Evolutionary conservation across 306 rosid species (phyloP).

Genomic region (Acacia confusa): DNA sequence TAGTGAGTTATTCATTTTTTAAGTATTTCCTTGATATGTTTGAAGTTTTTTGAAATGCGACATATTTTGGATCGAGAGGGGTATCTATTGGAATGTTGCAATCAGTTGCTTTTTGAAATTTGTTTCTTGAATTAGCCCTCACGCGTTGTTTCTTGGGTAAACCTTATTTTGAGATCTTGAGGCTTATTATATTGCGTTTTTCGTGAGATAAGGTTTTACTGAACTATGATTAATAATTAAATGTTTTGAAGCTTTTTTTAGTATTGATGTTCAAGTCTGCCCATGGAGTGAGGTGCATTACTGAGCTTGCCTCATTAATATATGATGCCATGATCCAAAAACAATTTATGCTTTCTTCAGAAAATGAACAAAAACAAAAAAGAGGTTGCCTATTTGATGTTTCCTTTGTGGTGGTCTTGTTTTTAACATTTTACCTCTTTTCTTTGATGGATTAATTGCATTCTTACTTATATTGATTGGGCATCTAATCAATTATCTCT

Average conservation of each 20-base stretch:
- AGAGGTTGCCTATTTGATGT: constrained; percentile 1
- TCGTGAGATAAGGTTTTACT: too few relatives aligned
- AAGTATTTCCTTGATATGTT: background rate
- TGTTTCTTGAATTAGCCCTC: constrained; percentile 15
- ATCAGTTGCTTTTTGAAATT: constrained; percentile 6
- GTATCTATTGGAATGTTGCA: background rate
- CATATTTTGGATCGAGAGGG: background rate
- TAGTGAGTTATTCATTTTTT: background rate
- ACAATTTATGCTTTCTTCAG: too few relatives aligned
- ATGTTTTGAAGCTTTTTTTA: background rate
- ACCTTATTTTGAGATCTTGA: background rate
- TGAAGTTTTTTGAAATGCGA: background rate
- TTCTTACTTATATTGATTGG: constrained; percentile 8
- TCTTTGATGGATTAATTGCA: background rate
- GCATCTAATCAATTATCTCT: constrained; percentile 2
- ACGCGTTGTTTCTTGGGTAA: background rate
- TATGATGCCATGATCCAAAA: background rate
- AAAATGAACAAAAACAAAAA: background rate
- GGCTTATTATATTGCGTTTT: background rate
- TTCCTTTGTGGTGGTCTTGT: constrained; percentile 25
- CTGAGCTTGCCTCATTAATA: background rate
- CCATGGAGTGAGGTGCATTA: background rate
- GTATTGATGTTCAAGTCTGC: background rate
- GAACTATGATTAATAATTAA: background rate
- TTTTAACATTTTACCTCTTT: constrained; percentile 23